These are phyloP conservation scores for Serendipita vermifera DNA, from an alignment of 768 basidiomycete species.

Conservation along the genomic window DNA sequence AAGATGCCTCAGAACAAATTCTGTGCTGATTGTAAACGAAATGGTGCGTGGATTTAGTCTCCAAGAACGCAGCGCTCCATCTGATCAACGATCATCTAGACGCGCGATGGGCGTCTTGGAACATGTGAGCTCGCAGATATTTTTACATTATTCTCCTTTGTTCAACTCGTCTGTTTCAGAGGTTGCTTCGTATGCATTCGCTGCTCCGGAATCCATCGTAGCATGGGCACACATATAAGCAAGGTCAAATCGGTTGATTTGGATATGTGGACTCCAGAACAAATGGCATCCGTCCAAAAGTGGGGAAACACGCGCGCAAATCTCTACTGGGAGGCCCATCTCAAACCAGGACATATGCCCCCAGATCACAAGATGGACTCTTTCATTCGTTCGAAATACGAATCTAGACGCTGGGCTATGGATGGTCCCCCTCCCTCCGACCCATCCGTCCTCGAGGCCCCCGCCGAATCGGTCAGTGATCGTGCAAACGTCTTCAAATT, in stretches of 20 bases:
- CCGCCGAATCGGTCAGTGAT: no score
- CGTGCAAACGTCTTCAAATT: no score
- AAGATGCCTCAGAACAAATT: constrained; percentile 84
- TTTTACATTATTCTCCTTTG: neutral
- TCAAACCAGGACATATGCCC: constrained; percentile 81
- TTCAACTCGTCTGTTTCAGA: constrained; percentile 27
- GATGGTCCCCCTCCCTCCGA: constrained; percentile 77
- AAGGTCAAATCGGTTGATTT: constrained; percentile 96
- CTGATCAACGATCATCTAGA: constrained; percentile 36
- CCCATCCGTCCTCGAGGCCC: constrained; percentile 60
- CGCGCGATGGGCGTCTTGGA: constrained; percentile 97
- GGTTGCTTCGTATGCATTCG: constrained; percentile 93
- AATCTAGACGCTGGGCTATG: constrained; percentile 81
- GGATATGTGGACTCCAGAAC: constrained; percentile 94
- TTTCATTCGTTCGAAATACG: constrained; percentile 94
- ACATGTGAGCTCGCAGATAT: constrained; percentile 64
- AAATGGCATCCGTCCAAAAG: constrained; percentile 87
- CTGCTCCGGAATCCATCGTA: constrained; percentile 93
- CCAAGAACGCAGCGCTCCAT: neutral
- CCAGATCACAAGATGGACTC: constrained; percentile 98
- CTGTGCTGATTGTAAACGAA: constrained; percentile 94
- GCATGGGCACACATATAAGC: constrained; percentile 97
- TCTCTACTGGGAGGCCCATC: constrained; percentile 92
- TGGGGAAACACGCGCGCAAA: constrained; percentile 95
- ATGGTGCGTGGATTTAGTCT: constrained; percentile 43